phyloP scores from a whole-genome alignment of 2,329 filamentous ascomycete species.

The Ceratocystis huliohia region DNA sequence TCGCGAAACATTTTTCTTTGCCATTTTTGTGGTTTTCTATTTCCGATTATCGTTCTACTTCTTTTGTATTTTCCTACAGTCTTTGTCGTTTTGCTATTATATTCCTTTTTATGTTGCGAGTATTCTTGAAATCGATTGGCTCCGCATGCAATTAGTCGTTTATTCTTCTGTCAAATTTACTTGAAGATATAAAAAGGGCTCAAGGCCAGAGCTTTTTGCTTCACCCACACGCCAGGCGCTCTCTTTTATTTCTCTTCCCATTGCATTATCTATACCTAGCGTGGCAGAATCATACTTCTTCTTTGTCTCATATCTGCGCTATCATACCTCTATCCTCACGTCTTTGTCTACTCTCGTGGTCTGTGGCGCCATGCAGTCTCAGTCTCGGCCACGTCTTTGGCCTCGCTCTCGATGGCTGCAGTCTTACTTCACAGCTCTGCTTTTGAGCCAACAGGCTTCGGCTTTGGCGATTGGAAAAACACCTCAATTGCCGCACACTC shows the following conservation, averaged over 20 bases:
- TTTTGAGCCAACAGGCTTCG: slow-evolving; percentile 14
- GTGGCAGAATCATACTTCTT: not conserved
- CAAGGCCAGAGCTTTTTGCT: not conserved
- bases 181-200: not conserved
- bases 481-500: not conserved
- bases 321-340: not conserved
- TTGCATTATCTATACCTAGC: not conserved
- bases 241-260: not conserved
- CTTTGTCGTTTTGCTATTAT: not conserved
- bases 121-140: not conserved
- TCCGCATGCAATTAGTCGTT: not conserved
- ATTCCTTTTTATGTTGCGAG: not conserved
- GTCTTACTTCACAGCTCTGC: slow-evolving; percentile 11
- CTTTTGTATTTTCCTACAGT: not conserved
- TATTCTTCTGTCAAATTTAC: not conserved
- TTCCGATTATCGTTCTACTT: not conserved
- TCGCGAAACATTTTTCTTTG: not conserved
- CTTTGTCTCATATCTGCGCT: not conserved
- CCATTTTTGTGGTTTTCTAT: not conserved
- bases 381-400: slow-evolving; percentile 13
- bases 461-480: slow-evolving; percentile 10
- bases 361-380: not conserved
- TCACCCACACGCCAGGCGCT: not conserved
- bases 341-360: not conserved
- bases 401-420: slow-evolving; percentile 5